Evolutionary conservation across 257 asterid species (phyloP).

Genomic region (Nicotiana tomentosiformis): DNA sequence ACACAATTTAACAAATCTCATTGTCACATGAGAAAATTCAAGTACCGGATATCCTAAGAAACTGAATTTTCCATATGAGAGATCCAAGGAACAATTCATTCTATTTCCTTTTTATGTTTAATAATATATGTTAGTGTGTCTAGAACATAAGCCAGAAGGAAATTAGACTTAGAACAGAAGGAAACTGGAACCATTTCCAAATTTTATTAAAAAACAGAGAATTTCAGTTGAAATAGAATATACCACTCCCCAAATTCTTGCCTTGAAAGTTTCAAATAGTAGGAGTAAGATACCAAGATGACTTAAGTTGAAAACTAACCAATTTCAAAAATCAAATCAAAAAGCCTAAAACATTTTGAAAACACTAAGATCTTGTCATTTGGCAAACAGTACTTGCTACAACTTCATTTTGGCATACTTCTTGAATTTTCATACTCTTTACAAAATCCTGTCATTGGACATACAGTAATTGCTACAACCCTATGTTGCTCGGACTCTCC

Average conservation of each 20-base stretch:
- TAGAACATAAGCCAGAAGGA: not conserved
- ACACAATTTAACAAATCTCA: not conserved
- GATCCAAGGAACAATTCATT: not conserved
- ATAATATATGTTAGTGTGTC: not conserved
- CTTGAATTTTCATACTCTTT: not conserved
- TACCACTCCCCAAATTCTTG: not conserved
- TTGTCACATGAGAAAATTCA: not conserved
- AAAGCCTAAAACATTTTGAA: not conserved
- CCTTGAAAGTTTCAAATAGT: not conserved
- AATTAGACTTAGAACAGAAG: not conserved
- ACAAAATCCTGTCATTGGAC: not conserved
- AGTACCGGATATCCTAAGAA: not conserved
- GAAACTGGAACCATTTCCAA: not conserved
- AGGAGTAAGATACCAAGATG: not conserved
- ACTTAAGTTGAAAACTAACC: not conserved
- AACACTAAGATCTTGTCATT: not conserved
- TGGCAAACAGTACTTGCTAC: not conserved
- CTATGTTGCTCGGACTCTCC: no score
- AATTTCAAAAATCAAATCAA: not conserved
- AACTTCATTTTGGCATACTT: not conserved
- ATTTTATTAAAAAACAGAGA: no score
- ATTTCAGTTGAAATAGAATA: not conserved
- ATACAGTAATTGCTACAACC: not conserved
- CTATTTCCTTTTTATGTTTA: not conserved
- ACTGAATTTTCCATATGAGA: not conserved